Evolutionary conservation across 2,329 filamentous ascomycete species (phyloP), one percentile per base, ranked within the genome.

Genomic region (Camillea tinctor): DNA sequence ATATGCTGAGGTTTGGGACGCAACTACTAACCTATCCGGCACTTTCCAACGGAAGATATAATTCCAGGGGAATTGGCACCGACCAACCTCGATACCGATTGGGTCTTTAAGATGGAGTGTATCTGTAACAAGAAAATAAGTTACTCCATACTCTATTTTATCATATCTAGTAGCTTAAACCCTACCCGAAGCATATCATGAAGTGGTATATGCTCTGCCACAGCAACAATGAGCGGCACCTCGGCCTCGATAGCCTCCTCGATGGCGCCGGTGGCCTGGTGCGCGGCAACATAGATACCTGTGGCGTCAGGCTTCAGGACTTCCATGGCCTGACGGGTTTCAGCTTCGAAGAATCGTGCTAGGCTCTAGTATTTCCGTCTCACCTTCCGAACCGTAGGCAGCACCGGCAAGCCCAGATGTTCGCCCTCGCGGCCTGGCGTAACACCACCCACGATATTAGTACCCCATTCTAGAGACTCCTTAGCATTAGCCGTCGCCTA

Each of bases 201-300:
- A 49, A 92, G 75, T 2, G 89, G 89, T 61, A 92, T 89, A 69
- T 91, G 88, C 70, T 92, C 89, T 11, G 89, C 89, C 19, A 92
- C 89, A 19, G 87, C 87, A 21, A 91, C 88, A 54, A 92, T 88
- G n/a, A 92, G 79, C 1, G 88, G 88, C 0, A 92, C 88, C 70
- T 92, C 88, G 1, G 88, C 88, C 73, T 88, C 89, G 56, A 93
- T 90, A 1, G 91, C 90, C 72, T 93, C 90, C 72, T 91, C 88
- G 67, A 94, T 93, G 0, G 91, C 91, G 23, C 80, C 80, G 0
- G 87, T 81, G 1, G 90, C 91, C 65, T 90, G 85, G 60, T 87
- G 84, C n/a, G 90, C 90, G 1, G 90, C 88, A 2, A 93, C 91
- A 66, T 92, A 93, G 58, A 94, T 90, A 4, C 88, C 90, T 1